Percentiles rank a stretch among this genome's conserved stretches.
Conservation (phyloP, 805 yeast genomes). For the Candida michaelii region DNA sequence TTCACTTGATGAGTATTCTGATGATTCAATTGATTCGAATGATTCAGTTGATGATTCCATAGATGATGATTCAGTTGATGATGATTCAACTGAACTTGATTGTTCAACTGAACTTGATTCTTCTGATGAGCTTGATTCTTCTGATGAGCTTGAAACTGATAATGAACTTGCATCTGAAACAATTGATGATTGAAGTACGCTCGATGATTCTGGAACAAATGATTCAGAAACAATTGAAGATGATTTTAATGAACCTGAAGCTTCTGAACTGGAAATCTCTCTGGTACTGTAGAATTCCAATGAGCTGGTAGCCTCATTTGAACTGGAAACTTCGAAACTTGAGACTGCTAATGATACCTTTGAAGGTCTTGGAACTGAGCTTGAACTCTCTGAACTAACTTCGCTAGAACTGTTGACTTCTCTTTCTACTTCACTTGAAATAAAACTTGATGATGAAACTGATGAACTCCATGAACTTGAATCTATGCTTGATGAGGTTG, state of each 20-base stretch:
- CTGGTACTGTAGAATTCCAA: no score
- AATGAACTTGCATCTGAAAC: no score
- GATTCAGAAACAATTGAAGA: no score
- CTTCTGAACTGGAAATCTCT: neutral
- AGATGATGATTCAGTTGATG: slow-evolving; percentile 2
- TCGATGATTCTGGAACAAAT: no score
- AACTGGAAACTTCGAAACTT: neutral
- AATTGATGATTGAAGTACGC: no score
- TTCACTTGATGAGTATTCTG: slow-evolving; percentile 7
- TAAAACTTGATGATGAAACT: neutral
- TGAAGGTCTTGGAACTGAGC: no score
- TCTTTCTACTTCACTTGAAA: neutral
- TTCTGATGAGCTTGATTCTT: neutral
- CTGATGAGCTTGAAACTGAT: neutral
- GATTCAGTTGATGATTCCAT: slow-evolving; percentile 1
- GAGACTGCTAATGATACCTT: no score
- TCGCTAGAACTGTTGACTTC: neutral
- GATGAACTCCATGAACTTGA: neutral
- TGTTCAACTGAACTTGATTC: neutral
- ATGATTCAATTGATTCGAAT: slow-evolving; percentile 1
- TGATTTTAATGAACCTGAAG: neutral
- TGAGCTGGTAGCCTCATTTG: neutral
- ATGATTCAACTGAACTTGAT: neutral
- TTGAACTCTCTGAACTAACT: no score
- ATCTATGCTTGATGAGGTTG: neutral